Evolutionary conservation across 805 yeast genomes (phyloP), one percentile per base, ranked within the genome.

Genomic region (Pichia sporocuriosa): DNA sequence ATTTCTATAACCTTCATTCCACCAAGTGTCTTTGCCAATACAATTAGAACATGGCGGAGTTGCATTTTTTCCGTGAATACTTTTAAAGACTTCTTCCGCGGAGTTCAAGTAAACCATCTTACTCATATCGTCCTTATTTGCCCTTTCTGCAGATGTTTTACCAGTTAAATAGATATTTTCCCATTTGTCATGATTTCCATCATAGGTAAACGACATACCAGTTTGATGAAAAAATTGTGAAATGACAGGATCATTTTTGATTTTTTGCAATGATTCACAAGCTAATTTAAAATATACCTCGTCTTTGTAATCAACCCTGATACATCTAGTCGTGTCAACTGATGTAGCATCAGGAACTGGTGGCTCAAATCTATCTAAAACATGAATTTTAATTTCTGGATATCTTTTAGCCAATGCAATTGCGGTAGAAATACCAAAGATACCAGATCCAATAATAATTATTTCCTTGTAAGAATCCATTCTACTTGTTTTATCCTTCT

Each of bases 361-460:
- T n/a, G 59, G 59, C 43, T 55, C 58, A 20, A 41, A 52, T 6
- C 58, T 43, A 32, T 55, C 59, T 11, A 55, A 48, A 20, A 55
- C 55, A n/a, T 37, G 40, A 22, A 37, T 37, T 6, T 37, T 38
- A 5, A 43, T 30, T 2, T 37, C 22, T 6, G 57, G 57, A 30
- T 47, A 45, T 29, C 58, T 39, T 30, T 49, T 29, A 1, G 51
- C 59, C 13, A 55, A 23, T 2, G 57, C 50, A 25, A 55, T 49
- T 4, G 75, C 73, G 0, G 72, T 59, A 8, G 77, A 68, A 20
- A 73, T 55, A 4, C 79, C 79, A 48, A 70, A 72, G 9, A 69
- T 69, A 21, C 79, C 79, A 4, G 73, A 67, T 19, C 79, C 79
- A 11, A 70, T 62, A 35, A 73, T 64, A 23, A 65, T 37, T 4